A percentile compares a stretch with the other conserved stretches of the same genome.
These are phyloP conservation scores for Aspergillus intermedius DNA, from an alignment of 2,329 filamentous ascomycete species.

Conservation along the genomic window DNA sequence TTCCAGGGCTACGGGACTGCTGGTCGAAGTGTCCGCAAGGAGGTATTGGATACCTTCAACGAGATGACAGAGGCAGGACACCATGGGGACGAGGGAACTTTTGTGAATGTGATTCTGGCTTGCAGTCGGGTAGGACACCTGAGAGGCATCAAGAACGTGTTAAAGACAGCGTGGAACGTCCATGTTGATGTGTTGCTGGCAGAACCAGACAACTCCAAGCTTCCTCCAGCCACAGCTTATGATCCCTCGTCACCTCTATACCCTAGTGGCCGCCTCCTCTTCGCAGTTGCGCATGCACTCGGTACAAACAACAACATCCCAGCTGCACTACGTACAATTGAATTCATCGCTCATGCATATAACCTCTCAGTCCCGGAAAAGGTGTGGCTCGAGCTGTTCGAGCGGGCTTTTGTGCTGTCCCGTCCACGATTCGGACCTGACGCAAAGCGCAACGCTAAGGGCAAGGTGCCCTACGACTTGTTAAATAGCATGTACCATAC, in stretches of 20 bases:
- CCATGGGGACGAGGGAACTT: conserved; percentile 47
- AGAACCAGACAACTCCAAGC: conserved; percentile 24
- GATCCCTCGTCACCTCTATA: conserved; percentile 47
- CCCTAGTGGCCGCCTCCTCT: conserved; percentile 55
- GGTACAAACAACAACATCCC: conserved; percentile 59
- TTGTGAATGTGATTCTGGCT: conserved; percentile 48
- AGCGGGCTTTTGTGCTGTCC: conserved; percentile 59
- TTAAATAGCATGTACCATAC: conserved; percentile 51
- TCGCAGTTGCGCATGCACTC: conserved; percentile 62
- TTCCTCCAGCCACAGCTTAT: conserved; percentile 36
- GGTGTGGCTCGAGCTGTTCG: conserved; percentile 62
- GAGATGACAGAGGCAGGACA: conserved; percentile 43
- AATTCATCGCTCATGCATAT: conserved; percentile 57
- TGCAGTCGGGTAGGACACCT: conserved; percentile 48
- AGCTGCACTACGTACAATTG: conserved; percentile 53
- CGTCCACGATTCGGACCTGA: conserved; percentile 33
- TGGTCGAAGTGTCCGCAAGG: conserved; percentile 25
- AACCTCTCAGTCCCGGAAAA: conserved; percentile 49
- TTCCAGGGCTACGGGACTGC: conserved; percentile 28
- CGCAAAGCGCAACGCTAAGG: conserved; percentile 18
- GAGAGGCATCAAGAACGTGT: conserved; percentile 39
- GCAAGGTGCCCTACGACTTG: conserved; percentile 36
- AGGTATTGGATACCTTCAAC: conserved; percentile 39
- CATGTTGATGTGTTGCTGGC: conserved; percentile 39
- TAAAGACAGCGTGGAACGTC: conserved; percentile 51